Conservation (phyloP, 345 rosid genomes). For the Boechera retrofracta region DNA sequence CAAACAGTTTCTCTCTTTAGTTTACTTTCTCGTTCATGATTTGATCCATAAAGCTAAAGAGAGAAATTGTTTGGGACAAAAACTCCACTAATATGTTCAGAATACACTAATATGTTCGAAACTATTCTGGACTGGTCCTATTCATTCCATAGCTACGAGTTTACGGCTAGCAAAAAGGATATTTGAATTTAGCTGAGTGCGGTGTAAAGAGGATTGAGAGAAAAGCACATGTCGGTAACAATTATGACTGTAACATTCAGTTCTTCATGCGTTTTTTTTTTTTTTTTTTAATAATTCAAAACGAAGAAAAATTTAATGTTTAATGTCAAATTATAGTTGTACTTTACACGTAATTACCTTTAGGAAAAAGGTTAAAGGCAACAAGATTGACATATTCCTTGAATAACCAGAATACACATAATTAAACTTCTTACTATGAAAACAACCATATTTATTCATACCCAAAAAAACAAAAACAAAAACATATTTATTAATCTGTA, state of each 20-base stretch:
- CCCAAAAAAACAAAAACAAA: too few species aligned
- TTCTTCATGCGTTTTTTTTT: background rate
- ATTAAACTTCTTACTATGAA: background rate
- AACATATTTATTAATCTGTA: background rate
- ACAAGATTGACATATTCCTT: constrained; percentile 7
- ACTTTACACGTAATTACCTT: constrained; percentile 2
- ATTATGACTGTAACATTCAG: constrained; percentile 21
- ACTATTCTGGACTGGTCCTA: too few species aligned
- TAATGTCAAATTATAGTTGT: background rate
- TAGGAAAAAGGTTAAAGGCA: background rate
- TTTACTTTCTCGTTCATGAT: too few species aligned
- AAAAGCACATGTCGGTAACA: constrained; percentile 24
- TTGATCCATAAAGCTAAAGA: too few species aligned
- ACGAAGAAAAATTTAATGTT: background rate
- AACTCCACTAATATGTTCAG: too few species aligned
- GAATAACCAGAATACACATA: background rate
- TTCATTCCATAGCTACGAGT: background rate
- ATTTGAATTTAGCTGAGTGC: background rate
- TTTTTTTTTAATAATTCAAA: background rate
- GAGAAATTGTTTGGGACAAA: too few species aligned
- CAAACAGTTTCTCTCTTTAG: too few species aligned
- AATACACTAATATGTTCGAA: too few species aligned
- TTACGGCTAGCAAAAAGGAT: background rate
- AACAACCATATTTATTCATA: background rate
- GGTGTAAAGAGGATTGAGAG: constrained; percentile 12